phyloP scores from a whole-genome alignment of 148 eudicot genomes.

The Selenicereus undatus region DNA sequence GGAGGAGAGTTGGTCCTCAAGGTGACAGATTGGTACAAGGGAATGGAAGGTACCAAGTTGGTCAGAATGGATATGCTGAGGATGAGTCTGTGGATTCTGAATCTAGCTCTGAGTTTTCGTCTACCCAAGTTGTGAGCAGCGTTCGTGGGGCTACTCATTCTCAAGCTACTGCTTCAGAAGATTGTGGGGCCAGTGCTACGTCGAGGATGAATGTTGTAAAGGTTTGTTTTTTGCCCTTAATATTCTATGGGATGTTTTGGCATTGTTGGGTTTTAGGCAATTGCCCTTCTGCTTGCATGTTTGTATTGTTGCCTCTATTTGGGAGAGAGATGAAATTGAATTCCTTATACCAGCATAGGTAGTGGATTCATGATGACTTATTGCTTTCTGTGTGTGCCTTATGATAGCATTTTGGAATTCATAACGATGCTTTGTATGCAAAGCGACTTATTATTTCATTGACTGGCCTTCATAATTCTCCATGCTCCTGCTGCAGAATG shows the following conservation, averaged over 20 bases:
- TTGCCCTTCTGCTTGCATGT: neutral
- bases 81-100: conserved; percentile 61
- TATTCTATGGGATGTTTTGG: neutral
- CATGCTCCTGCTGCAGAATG: neutral
- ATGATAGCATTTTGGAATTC: neutral
- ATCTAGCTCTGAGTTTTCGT: conserved; percentile 65
- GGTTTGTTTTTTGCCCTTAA: conserved; percentile 34
- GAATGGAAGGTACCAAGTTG: conserved; percentile 41
- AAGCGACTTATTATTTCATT: neutral
- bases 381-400: neutral
- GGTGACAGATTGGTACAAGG: conserved; percentile 40
- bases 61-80: conserved; percentile 37
- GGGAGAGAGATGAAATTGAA: neutral
- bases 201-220: conserved; percentile 40
- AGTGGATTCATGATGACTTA: neutral
- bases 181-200: conserved; percentile 47
- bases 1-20: conserved; percentile 34
- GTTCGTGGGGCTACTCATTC: conserved; percentile 34
- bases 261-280: neutral
- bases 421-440: neutral
- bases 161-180: conserved; percentile 36
- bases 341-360: neutral
- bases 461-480: neutral
- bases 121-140: conserved; percentile 43
- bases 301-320: neutral